A percentile compares a stretch with the other conserved stretches of the same genome.
Evolutionary conservation across 2,329 filamentous ascomycete species (phyloP).

Genomic region (Colletotrichum tanaceti): DNA sequence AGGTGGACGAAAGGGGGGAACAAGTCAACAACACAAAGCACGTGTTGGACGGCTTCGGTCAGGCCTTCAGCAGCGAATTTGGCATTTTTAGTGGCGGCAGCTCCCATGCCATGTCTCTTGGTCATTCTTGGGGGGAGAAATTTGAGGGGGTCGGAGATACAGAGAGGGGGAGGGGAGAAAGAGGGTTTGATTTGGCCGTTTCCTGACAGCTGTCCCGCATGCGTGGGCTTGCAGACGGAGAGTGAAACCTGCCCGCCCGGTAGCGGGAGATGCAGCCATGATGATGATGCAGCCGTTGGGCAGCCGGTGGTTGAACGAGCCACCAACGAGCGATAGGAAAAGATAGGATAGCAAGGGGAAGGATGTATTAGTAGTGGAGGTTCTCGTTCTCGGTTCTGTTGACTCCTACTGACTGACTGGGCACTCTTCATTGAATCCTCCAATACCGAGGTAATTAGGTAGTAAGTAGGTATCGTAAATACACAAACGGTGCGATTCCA

Average conservation of each 20-base stretch:
- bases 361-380: slow-evolving; percentile 4
- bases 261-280: neutral
- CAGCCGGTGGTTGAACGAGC: too few species aligned
- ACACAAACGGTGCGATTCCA: slow-evolving; percentile 7
- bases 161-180: too few species aligned
- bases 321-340: slow-evolving; percentile 2
- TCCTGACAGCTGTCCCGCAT: slow-evolving; percentile 7
- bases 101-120: slow-evolving; percentile 19
- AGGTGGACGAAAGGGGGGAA: neutral
- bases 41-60: neutral
- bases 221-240: neutral
- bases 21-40: neutral
- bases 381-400: neutral
- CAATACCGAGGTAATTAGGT: too few species aligned
- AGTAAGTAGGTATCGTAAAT: too few species aligned
- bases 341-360: neutral
- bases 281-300: neutral
- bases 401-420: neutral
- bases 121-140: too few species aligned
- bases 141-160: too few species aligned
- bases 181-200: slow-evolving; percentile 4
- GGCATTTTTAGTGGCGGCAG: neutral
- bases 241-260: neutral
- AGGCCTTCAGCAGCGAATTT: neutral
- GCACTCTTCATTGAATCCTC: slow-evolving; percentile 9